Evolutionary conservation across 805 yeast species (phyloP).

Genomic region (Kodamaea nitidulidarum): DNA sequence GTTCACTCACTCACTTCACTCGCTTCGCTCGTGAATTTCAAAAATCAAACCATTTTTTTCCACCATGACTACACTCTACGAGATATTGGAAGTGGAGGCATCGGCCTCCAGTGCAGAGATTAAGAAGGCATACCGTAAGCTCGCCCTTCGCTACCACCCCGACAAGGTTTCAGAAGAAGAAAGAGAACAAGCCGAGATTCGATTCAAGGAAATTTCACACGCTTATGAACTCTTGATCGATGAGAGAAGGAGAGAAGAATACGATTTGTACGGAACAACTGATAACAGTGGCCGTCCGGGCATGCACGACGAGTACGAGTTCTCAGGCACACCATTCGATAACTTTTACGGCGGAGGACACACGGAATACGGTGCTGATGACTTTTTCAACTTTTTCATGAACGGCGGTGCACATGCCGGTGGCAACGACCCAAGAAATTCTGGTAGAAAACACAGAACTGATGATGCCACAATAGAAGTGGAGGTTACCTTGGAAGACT

Average conservation of each 20-base stretch:
- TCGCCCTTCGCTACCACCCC: constrained; percentile 83
- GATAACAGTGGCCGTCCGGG: constrained; percentile 13
- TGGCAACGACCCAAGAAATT: constrained; percentile 13
- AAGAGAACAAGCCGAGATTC: constrained; percentile 66
- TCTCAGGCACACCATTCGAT: constrained; percentile 36
- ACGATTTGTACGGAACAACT: constrained; percentile 53
- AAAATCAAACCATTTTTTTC: too few relatives aligned
- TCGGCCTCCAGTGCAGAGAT: constrained; percentile 70
- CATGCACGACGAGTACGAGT: constrained; percentile 14
- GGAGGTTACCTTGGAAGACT: constrained; percentile 64
- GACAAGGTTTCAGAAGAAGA: constrained; percentile 72
- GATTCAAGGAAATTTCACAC: constrained; percentile 77
- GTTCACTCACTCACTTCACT: background rate
- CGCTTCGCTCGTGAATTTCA: too few relatives aligned
- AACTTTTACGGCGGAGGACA: constrained; percentile 20
- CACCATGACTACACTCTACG: constrained; percentile 41
- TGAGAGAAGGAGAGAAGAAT: constrained; percentile 54
- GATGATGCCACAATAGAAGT: constrained; percentile 67
- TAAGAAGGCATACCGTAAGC: constrained; percentile 76
- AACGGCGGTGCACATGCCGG: constrained; percentile 19
- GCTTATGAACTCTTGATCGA: constrained; percentile 85
- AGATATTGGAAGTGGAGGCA: constrained; percentile 61
- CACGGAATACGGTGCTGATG: constrained; percentile 58
- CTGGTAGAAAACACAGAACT: constrained; percentile 38
- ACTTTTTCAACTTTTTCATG: constrained; percentile 69